Base-by-base conservation (phyloP, 495 filamentous ascomycete genomes). In the Copromyces sp. region DNA sequence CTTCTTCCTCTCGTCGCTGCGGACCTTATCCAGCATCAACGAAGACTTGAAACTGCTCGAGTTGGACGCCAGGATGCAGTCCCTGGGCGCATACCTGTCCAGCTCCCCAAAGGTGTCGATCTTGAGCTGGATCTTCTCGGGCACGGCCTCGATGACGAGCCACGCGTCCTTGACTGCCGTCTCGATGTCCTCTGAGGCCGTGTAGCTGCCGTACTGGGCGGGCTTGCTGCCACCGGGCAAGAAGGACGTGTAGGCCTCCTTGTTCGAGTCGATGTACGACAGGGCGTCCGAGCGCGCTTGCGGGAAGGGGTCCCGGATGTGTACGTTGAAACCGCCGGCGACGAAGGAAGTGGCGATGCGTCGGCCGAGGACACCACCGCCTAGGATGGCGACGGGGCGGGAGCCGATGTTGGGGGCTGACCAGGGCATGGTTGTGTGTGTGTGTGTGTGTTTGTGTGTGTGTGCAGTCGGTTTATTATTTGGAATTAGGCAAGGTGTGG, bases 101-200 rank as follows among this genome's bases (percentile, higher is more conserved):
- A 89, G 75, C 39, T 86, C 78, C 1, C 73, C 86, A 24, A 90
- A 83, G 2, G 82, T 83, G 16, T 79, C 77, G 17, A 84, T 84
- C 79, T 89, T 90, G 69, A 87, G 75, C 9, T 79, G 73, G 6
- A 88, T 71, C 69, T 83, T 84, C 78, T 89, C 87, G 0, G 87
- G 87, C 3, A 89, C 84, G 17, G 83, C 84, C 74, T 89, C 87
- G 72, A 89, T 83, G 12, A 87, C 82, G 5, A 88, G 81, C 81
- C 80, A 87, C 2, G 84, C 79, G 53, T 84, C 80, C n/a, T 73
- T 37, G 2, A 88, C 79, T 0, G 83, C 83, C 0, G 80, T 72
- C 24, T 78, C 61, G 12, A 88, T 45, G 41, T 82, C 77, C 40
- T 80, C 76, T 41, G 83, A 81, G 0, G 76, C 76, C 16, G 75